Evolutionary conservation across 805 yeast genomes (phyloP), one percentile per base, ranked within the genome.

Genomic region (Wickerhamiella kurtzmanii): DNA sequence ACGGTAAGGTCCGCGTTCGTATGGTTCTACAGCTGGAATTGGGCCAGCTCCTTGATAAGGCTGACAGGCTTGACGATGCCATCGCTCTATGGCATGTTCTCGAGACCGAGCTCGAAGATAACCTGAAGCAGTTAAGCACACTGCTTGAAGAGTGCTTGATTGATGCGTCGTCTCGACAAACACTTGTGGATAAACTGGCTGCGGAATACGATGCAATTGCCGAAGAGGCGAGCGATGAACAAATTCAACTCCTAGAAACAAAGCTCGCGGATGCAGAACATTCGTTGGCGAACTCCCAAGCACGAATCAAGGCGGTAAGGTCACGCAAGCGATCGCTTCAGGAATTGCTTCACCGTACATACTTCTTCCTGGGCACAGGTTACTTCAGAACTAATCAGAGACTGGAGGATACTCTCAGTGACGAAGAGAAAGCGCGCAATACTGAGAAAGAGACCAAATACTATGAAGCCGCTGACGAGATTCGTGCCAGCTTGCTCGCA

Each of bases 11-110:
- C 3, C 50, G 58, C 1, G 46, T 41, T 2, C 37, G 39, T 19
- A 19, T 53, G 19, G 66, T 67, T 17, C 54, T 70, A 3, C 64
- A 63, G 44, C 60, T 84, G 17, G 81, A 76, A 46, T 62, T 74
- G n/a, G 95, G 89, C 0, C 87, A 80, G 56, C 70, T 80, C 4
- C 62, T 65, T 47, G 97, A 89, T 57, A 71, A 71, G 50, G 60
- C 70, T 21, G 65, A 77, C 38, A 55, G 68, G 1, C 80, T 88
- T 0, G 59, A 56, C 1, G 57, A 56, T 2, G 85, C 94, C 0
- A 60, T 78, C 37, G 53, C 56, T 2, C 49, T 70, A 3, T 75
- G 82, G 66, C 58, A 61, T 9, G 44, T 50, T 2, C 70, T 76
- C 3, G 45, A 36, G 4, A 20, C 35, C 2, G 47, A 47, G 38